Conservation (phyloP, 805 yeast genomes). For the Pichia cephalocereana region DNA sequence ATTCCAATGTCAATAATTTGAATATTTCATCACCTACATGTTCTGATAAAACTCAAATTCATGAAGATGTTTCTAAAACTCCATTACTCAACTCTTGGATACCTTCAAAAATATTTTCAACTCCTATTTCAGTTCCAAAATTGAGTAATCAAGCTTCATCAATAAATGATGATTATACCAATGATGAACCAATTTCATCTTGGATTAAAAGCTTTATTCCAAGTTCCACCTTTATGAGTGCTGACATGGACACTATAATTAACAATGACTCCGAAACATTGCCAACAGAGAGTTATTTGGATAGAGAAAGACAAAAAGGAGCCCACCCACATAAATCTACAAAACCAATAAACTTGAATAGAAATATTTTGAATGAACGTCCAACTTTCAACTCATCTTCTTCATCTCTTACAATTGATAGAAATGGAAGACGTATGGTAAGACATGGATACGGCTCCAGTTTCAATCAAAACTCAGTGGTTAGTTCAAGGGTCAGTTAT, state of each 20-base stretch:
- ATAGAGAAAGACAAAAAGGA: too few species aligned
- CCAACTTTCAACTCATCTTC: conserved; percentile 27
- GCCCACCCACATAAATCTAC: neutral
- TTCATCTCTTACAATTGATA: conserved; percentile 34
- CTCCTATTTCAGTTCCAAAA: conserved; percentile 2
- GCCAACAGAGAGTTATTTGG: too few species aligned
- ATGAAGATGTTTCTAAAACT: neutral
- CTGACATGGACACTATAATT: conserved; percentile 25
- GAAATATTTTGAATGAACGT: neutral
- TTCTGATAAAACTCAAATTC: neutral
- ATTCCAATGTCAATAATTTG: conserved; percentile 5
- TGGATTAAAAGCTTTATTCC: conserved; percentile 26
- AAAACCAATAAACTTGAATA: neutral
- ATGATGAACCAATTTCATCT: conserved; percentile 4
- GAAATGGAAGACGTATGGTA: conserved; percentile 32
- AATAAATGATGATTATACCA: neutral
- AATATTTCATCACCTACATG: neutral
- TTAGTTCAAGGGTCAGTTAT: conserved; percentile 35
- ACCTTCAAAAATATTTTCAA: conserved; percentile 3
- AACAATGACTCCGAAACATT: neutral
- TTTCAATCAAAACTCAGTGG: conserved; percentile 22
- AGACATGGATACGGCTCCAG: conserved; percentile 36
- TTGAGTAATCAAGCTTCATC: neutral
- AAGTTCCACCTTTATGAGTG: conserved; percentile 21
- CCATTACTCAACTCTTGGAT: neutral